These are phyloP conservation scores for Pyricularia sp. DNA, from an alignment of 2,329 filamentous ascomycete genomes.

Conservation along the genomic window DNA sequence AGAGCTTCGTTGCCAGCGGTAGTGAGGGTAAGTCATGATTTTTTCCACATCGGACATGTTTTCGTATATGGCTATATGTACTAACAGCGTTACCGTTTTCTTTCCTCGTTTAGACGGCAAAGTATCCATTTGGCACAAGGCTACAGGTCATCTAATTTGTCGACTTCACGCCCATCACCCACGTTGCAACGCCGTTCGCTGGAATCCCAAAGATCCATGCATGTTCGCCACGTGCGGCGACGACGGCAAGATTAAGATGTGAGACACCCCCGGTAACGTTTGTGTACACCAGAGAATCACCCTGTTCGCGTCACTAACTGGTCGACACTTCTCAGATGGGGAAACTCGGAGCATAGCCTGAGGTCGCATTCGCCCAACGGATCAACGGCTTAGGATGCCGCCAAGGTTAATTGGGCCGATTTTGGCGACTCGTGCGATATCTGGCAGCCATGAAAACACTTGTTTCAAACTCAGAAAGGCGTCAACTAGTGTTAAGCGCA, in stretches of 20 bases:
- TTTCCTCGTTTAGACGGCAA: conserved; percentile 34
- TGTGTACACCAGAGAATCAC: background rate
- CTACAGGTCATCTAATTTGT: conserved; percentile 62
- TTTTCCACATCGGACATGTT: background rate
- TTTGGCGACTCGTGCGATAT: background rate
- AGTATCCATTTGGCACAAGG: conserved; percentile 85
- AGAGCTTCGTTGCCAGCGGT: conserved; percentile 83
- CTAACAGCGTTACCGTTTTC: background rate
- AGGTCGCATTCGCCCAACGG: background rate
- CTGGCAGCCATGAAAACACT: background rate
- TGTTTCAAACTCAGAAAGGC: background rate
- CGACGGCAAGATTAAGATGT: conserved; percentile 77
- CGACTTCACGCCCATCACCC: conserved; percentile 60
- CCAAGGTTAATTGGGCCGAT: background rate
- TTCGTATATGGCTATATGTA: background rate
- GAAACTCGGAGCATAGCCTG: conserved; percentile 1
- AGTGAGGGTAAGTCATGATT: conserved; percentile 56
- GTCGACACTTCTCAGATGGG: background rate
- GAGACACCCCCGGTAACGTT: conserved; percentile 24
- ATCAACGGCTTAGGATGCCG: background rate
- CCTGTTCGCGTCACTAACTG: background rate
- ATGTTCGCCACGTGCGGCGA: conserved; percentile 90
- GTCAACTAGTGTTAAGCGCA: background rate
- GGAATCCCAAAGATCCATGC: conserved; percentile 71
- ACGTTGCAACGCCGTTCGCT: conserved; percentile 76